Conservation (phyloP, 2,329 filamentous ascomycete species). For the Colletotrichum spaethianum region DNA sequence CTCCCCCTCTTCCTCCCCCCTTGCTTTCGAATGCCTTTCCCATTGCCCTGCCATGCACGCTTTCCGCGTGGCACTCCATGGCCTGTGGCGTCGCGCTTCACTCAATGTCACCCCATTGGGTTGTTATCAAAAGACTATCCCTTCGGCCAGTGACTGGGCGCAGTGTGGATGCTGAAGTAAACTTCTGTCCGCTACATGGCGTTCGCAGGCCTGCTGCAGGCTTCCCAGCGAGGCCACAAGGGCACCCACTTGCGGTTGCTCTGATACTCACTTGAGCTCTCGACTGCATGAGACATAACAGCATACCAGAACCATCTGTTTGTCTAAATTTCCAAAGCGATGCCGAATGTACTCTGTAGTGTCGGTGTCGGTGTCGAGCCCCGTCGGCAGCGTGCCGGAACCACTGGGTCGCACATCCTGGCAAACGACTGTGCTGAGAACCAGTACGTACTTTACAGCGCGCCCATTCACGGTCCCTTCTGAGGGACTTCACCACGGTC, state of each 20-base stretch:
- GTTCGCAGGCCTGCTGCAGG: not conserved
- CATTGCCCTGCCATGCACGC: not conserved
- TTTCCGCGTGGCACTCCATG: not conserved
- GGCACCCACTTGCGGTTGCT: not conserved
- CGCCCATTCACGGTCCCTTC: not conserved
- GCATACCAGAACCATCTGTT: not conserved
- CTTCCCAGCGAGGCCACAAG: not conserved
- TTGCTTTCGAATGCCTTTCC: not conserved
- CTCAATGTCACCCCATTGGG: not conserved
- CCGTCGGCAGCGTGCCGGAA: conserved; percentile 27
- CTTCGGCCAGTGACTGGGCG: not conserved
- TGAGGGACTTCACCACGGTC: not conserved
- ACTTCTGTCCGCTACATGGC: not conserved
- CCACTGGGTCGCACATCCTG: not conserved
- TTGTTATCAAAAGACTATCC: not conserved
- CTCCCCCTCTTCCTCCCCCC: not conserved
- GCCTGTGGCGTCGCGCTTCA: not conserved
- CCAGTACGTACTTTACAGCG: not conserved
- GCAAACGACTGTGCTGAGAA: not conserved
- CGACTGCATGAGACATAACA: not conserved
- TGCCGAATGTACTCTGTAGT: not conserved
- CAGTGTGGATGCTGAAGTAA: not conserved
- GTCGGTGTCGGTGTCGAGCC: not conserved
- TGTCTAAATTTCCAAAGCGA: not conserved
- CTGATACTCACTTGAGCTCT: not conserved